Evolutionary conservation across 352 stramenopile species (phyloP).

Genomic region (Halophytophthora batemanensis): DNA sequence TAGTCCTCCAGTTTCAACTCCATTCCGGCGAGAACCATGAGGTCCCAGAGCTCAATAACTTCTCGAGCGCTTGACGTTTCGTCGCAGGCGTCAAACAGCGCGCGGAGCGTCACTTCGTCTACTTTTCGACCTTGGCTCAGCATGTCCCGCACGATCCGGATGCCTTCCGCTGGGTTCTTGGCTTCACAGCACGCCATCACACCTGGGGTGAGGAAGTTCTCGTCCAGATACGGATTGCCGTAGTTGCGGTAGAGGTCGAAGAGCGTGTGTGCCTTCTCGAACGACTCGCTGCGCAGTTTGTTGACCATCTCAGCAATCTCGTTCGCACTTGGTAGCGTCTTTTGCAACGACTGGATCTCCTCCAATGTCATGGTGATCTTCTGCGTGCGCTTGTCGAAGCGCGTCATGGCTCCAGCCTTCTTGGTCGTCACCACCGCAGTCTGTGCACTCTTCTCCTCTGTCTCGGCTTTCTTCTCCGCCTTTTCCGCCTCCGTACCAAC

Average conservation of each 20-base stretch:
- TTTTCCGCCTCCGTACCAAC: not conserved
- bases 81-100: slow-evolving; percentile 71
- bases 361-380: slow-evolving; percentile 75
- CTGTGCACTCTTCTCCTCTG: not conserved
- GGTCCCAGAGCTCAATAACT: slow-evolving; percentile 61
- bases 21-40: slow-evolving; percentile 67
- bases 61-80: slow-evolving; percentile 59
- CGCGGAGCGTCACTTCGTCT: slow-evolving; percentile 65
- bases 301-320: slow-evolving; percentile 59
- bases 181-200: slow-evolving; percentile 79
- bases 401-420: slow-evolving; percentile 26
- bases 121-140: slow-evolving; percentile 83
- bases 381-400: slow-evolving; percentile 32
- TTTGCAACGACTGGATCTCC: slow-evolving; percentile 71
- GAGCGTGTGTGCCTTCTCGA: slow-evolving; percentile 68
- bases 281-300: slow-evolving; percentile 67
- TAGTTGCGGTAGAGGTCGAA: slow-evolving; percentile 88
- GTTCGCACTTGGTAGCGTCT: slow-evolving; percentile 63
- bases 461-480: not conserved
- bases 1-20: slow-evolving; percentile 53
- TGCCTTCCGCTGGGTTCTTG: slow-evolving; percentile 67
- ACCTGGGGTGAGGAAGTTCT: slow-evolving; percentile 76
- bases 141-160: slow-evolving; percentile 81
- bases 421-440: slow-evolving; percentile 15
- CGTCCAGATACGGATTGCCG: slow-evolving; percentile 79